These are phyloP conservation scores for Ambrosia trifida DNA, from an alignment of 129 eudicot species.

Conservation along the genomic window DNA sequence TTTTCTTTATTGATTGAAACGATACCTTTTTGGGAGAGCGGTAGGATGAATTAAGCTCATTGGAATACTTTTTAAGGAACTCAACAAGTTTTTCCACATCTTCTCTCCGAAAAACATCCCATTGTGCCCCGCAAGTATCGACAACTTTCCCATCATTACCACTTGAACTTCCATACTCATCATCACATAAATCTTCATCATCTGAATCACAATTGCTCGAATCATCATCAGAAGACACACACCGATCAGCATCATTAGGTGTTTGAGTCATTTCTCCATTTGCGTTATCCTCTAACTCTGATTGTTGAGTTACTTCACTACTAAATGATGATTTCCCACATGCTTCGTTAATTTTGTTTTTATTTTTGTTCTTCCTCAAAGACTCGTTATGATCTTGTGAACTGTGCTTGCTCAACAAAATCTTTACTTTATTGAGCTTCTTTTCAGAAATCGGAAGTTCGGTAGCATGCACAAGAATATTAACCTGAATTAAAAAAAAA, in stretches of 20 bases:
- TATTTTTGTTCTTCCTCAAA: constrained; percentile 24
- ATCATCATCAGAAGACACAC: constrained; percentile 43
- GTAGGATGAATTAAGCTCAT: constrained; percentile 45
- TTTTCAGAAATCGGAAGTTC: constrained; percentile 57
- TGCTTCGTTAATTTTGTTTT: constrained; percentile 27
- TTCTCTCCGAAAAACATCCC: constrained; percentile 89
- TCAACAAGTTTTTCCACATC: constrained; percentile 82
- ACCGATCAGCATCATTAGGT: constrained; percentile 41
- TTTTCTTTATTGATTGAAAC: background rate
- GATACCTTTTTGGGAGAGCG: constrained; percentile 55
- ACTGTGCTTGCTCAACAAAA: constrained; percentile 47
- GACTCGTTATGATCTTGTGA: constrained; percentile 41
- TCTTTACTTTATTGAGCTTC: constrained; percentile 54
- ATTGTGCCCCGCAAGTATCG: constrained; percentile 65
- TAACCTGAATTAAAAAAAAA: constrained; percentile 57
- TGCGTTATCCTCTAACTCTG: constrained; percentile 45
- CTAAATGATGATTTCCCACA: constrained; percentile 55
- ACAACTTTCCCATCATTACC: constrained; percentile 35
- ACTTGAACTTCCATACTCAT: constrained; percentile 46
- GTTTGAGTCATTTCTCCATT: constrained; percentile 39
- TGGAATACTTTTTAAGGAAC: constrained; percentile 64
- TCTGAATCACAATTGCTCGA: constrained; percentile 55
- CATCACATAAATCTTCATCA: constrained; percentile 45
- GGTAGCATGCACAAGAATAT: constrained; percentile 75
- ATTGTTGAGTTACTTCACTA: constrained; percentile 64